These are phyloP conservation scores for Inga leiocalycina DNA, from an alignment of 306 rosid genomes.

Conservation along the genomic window DNA sequence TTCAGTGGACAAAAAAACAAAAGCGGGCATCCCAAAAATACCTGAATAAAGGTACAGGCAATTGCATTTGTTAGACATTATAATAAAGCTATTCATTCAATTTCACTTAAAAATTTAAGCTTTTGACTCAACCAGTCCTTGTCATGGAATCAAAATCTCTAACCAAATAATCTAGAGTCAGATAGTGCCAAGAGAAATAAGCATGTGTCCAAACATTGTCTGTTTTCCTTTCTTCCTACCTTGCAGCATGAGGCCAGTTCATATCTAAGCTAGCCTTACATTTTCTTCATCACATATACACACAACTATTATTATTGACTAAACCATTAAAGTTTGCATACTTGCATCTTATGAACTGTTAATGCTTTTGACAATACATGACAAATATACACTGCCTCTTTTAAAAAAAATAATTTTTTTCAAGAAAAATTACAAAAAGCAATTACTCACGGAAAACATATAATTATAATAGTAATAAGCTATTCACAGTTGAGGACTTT, in stretches of 20 bases:
- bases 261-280: not conserved
- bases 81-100: not conserved
- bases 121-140: not conserved
- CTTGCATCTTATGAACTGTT: not conserved
- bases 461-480: slow-evolving; percentile 3
- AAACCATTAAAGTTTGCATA: not conserved
- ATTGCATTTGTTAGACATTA: not conserved
- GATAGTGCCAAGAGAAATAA: not conserved
- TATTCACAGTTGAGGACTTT: slow-evolving; percentile 35
- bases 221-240: not conserved
- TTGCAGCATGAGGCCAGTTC: not conserved
- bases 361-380: not conserved
- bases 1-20: not conserved
- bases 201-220: not conserved
- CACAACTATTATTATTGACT: not conserved
- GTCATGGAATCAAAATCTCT: not conserved
- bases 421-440: not conserved
- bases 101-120: not conserved
- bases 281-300: not conserved
- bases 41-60: not conserved
- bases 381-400: not conserved
- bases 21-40: not conserved
- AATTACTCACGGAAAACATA: not conserved
- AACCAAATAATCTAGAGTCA: not conserved
- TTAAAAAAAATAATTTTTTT: not conserved